A percentile compares a stretch with the other conserved stretches of the same genome.
These are phyloP conservation scores for Eryngium alpinum DNA, from an alignment of 140 eudicot genomes.

Conservation along the genomic window DNA sequence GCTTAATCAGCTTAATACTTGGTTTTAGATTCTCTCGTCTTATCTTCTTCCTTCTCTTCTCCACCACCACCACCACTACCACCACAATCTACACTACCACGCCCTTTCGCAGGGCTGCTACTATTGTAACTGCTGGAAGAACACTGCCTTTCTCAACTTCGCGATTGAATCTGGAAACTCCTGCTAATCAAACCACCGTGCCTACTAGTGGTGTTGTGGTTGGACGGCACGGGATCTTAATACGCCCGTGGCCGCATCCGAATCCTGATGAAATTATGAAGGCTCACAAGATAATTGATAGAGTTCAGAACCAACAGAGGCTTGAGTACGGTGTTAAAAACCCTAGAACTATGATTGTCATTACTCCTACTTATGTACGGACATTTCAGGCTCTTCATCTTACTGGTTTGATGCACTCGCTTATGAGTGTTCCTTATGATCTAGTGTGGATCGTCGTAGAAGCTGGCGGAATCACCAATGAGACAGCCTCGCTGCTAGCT, in stretches of 20 bases:
- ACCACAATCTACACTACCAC: slow-evolving; percentile 34
- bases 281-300: slow-evolving; percentile 82
- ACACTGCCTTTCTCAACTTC: slow-evolving; percentile 31
- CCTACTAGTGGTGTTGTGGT: slow-evolving; percentile 69
- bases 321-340: slow-evolving; percentile 67
- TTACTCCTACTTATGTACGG: slow-evolving; percentile 90
- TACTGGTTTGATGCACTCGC: slow-evolving; percentile 86
- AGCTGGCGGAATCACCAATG: slow-evolving; percentile 83
- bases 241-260: slow-evolving; percentile 99
- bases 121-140: slow-evolving; percentile 25
- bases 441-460: slow-evolving; percentile 92
- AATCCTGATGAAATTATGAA: slow-evolving; percentile 82
- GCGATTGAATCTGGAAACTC: slow-evolving; percentile 17
- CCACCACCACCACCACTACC: slow-evolving; percentile 43
- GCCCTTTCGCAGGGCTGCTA: slow-evolving; percentile 31
- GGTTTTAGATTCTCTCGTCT: slow-evolving; percentile 92
- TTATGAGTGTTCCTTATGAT: slow-evolving; percentile 82
- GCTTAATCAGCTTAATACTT: slow-evolving; percentile 73
- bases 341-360: slow-evolving; percentile 62
- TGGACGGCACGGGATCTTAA: slow-evolving; percentile 88
- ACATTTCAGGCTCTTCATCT: slow-evolving; percentile 88
- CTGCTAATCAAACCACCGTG: slow-evolving; percentile 19
- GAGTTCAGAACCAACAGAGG: slow-evolving; percentile 87
- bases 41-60: slow-evolving; percentile 57
- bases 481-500: slow-evolving; percentile 61